phyloP scores from a whole-genome alignment of 2,329 filamentous ascomycete species.

The Fusarium paranaense region DNA sequence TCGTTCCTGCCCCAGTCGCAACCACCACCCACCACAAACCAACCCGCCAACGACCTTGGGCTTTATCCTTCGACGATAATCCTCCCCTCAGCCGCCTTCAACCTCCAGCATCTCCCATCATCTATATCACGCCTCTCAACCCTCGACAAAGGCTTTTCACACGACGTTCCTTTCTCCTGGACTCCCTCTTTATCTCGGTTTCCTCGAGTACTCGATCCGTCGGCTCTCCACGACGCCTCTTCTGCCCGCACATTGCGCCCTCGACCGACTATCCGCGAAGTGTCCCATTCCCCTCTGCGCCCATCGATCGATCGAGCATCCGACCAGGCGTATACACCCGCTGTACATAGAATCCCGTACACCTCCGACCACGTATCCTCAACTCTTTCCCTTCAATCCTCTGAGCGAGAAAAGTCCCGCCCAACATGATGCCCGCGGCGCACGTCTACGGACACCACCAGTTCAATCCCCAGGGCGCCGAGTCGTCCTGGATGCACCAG shows the following conservation, averaged over 20 bases:
- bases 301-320: constrained; percentile 14
- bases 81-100: constrained; percentile 8
- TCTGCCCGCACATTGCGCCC: constrained; percentile 36
- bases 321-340: constrained; percentile 2
- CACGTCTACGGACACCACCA: constrained; percentile 77
- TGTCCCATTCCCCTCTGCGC: constrained; percentile 24
- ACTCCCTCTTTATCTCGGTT: not conserved
- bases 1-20: constrained; percentile 39
- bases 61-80: constrained; percentile 29
- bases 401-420: constrained; percentile 33
- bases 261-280: constrained; percentile 24
- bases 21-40: constrained; percentile 37
- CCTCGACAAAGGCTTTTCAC: not conserved
- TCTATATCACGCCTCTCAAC: not conserved
- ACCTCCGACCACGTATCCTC: not conserved
- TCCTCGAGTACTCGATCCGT: constrained; percentile 1
- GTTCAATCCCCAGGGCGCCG: constrained; percentile 68
- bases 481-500: constrained; percentile 76
- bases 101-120: not conserved
- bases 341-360: not conserved
- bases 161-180: constrained; percentile 3
- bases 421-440: constrained; percentile 71
- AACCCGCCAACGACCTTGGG: constrained; percentile 36
- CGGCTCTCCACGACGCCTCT: constrained; percentile 8
- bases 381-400: constrained; percentile 1